Evolutionary conservation across 345 rosid genomes (phyloP), one percentile per base, ranked within the genome.

Genomic region (Fremontodendron californicum): DNA sequence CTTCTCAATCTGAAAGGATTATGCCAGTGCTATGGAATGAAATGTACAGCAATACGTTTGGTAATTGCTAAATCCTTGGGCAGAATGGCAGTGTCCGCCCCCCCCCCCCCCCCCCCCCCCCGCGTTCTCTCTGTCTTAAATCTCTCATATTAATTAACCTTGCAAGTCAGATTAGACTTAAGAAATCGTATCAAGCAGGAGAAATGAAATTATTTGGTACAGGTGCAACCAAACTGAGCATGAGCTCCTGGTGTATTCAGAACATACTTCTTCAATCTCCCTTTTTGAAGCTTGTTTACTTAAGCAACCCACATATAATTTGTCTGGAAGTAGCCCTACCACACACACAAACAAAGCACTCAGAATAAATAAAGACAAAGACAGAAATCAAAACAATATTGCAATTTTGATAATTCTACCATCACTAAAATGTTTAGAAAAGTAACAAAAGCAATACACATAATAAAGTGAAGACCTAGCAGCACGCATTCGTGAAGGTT

Each of bases 271-370:
- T 63, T 88, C 88, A 48, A 94, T 81, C 62, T 93, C 98, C 77
- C 72, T 61, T 82, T 78, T 86, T 63, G 94, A 80, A 72, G 97
- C 87, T 63, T 82, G 91, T 84, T 78, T 91, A 90, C 82, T 85
- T 75, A 94, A 79, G 80, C 89, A 80, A 80, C 97, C 89, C 83
- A 90, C 93, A 80, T 91, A 94, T 78, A 94, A 82, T 78, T 93
- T 94, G 27, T 89, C 92, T 57, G 82, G 84, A 78, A 52, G 16
- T 80, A 80, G 88, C 71, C 84, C 89, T 78, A 78, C 45, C 69
- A 77, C 19, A 58, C 58, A 78, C 48, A 33, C 46, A 43, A 69
- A 35, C 6, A 51, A 16, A 69, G 31, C 60, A 77, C 45, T 29
- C 29, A 80, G 75, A 75, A 72, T 74, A 35, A 15, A 60, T 39